Base-by-base conservation (phyloP, 2,329 filamentous ascomycete genomes). In the Fusarium temperatum region DNA sequence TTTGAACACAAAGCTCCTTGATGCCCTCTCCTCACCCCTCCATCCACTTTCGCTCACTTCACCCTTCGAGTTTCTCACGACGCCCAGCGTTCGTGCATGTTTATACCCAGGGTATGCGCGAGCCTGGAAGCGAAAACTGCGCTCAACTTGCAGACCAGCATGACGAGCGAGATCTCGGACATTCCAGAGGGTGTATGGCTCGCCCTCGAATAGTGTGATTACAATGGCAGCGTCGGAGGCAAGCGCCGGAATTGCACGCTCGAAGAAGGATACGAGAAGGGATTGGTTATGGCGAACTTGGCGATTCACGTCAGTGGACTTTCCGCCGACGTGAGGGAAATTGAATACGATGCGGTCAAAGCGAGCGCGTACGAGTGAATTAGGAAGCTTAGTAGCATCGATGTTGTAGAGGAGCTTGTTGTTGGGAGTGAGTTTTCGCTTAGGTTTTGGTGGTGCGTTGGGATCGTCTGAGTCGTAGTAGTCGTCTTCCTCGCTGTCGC, bases 101-200 rank as follows among this genome's bases (percentile, higher is more conserved):
- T 82, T 86, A 80, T 96, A 96, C 1, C 91, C 91, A 2, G 92
- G 92, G 80, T 96, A 96, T 30, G 87, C 89, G 22, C 78, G 83
- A 10, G 89, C 87, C 71, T 89, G 87, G 79, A 96, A 96, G 65
- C 83, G 84, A 80, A 93, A 95, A 81, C 92, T 94, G 77, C 88
- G 85, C 76, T 91, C 86, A 41, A 95, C 92, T 78, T 89, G 88
- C 57, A 96, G 84, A 10, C 93, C 93, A 9, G 87, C 87, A 81
- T 98, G 94, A 12, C 96, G 88, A 5, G 90, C 96, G 35, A 99
- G 86, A 84, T 98, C 96, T 41, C 92, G 89, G 32, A 98, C 88
- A 84, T 98, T 98, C 96, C 96, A 99, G 2, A 98, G 88, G 5
- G 94, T 96, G 81, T 99, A 99, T 1, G 96, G 96, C 82, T 97